Base-by-base conservation (phyloP, 129 eudicot species). In the Erigeron canadensis region DNA sequence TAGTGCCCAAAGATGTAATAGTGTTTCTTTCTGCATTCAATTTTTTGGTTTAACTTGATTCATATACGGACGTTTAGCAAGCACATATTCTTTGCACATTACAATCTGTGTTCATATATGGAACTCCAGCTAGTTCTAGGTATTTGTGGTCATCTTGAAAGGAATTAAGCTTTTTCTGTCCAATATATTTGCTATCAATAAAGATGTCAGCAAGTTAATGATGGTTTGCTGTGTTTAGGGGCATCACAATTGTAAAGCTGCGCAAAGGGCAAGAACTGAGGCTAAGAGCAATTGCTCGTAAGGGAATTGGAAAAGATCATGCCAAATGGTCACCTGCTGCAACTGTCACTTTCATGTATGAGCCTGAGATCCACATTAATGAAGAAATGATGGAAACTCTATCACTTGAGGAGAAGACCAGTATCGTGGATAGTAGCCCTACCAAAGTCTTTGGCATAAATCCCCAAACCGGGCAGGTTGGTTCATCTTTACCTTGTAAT, bases 241-340 rank as follows among this genome's bases (percentile, higher is more conserved):
- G 99, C 42, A 94, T 94, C 55, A 94, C 93, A 23, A 90, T 94
- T 77, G 99, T 94, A 74, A 94, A 94, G 77, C 84, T 94, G 44
- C 89, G 99, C 4, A 91, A 89, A 50, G 98, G 98, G 48, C 98
- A 94, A 67, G 98, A 94, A 78, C 84, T 94, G 68, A 86, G 83
- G 78, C 83, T 94, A 45, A 84, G 98, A 79, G 98, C 98, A 64
- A 94, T 94, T 57, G 99, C 97, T n/a, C 75, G 99, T 44, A 95
- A 95, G 78, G 99, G 99, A 37, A 95, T 95, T 37, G 99, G 99
- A 47, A 95, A 95, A 83, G 97, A 95, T 84, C 97, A 95, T 76
- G 99, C 97, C 8, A 95, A 95, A 37, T 95, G 99, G 99, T 90
- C 97, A 1, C 97, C 99, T 81, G 99, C 99, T 46, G 97, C 99